Evolutionary conservation across 441 rosid species (phyloP).

Genomic region (Euphorbia celastroides): DNA sequence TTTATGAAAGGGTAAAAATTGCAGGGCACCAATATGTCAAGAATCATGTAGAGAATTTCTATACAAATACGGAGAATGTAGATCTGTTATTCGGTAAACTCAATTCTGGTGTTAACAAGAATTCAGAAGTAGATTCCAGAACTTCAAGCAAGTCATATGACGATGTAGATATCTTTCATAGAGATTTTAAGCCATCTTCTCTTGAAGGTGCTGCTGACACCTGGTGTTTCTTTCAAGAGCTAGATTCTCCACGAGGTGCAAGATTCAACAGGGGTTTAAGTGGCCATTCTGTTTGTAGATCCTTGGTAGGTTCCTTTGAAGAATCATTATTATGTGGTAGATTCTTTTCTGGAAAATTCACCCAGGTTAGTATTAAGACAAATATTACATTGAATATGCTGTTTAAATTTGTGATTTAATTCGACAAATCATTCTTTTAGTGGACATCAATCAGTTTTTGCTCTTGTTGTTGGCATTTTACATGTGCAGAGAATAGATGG

Average conservation of each 20-base stretch:
- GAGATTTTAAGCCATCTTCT: constrained; percentile 52
- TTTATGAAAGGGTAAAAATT: constrained; percentile 47
- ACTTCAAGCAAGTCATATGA: constrained; percentile 47
- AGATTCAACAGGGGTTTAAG: constrained; percentile 63
- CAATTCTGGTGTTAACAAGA: constrained; percentile 28
- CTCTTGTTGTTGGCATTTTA: constrained; percentile 11
- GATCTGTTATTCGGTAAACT: constrained; percentile 37
- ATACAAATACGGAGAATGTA: constrained; percentile 30
- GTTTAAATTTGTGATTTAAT: neutral
- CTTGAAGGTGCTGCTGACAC: constrained; percentile 42
- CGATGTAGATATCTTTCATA: constrained; percentile 42
- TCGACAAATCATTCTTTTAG: constrained; percentile 3
- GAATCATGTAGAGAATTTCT: constrained; percentile 29
- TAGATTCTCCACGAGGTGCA: constrained; percentile 47
- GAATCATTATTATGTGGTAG: constrained; percentile 90
- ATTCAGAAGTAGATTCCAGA: constrained; percentile 33
- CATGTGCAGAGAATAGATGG: constrained; percentile 71
- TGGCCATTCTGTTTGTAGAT: constrained; percentile 68
- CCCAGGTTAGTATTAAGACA: constrained; percentile 46
- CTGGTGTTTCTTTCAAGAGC: constrained; percentile 38
- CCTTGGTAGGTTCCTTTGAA: constrained; percentile 97
- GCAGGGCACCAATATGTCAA: constrained; percentile 31
- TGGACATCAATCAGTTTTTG: constrained; percentile 8
- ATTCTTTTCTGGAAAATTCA: constrained; percentile 51
- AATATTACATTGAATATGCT: neutral